phyloP scores from a whole-genome alignment of 1,139 yeast genomes.

The Pichiaceae sp. region DNA sequence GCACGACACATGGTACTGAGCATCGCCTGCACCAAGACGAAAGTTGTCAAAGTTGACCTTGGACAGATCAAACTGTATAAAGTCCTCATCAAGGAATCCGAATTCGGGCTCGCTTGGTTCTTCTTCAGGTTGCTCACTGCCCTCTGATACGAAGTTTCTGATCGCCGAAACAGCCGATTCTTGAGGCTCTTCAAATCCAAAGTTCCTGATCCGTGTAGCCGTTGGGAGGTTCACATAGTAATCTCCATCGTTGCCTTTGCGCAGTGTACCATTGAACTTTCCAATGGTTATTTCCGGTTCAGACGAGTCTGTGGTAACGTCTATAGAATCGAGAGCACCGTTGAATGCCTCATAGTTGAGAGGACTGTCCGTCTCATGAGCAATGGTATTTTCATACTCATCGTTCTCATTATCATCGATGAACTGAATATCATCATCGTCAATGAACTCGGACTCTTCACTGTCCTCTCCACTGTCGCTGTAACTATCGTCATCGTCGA shows the following conservation, averaged over 20 bases:
- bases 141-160: too few relatives aligned
- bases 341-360: slow-evolving; percentile 15
- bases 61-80: slow-evolving; percentile 44
- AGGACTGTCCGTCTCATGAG: slow-evolving; percentile 2
- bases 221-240: slow-evolving; percentile 14
- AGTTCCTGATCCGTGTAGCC: neutral
- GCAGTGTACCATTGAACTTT: slow-evolving; percentile 9
- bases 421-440: slow-evolving; percentile 5
- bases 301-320: neutral
- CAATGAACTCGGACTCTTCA: neutral
- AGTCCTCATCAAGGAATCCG: slow-evolving; percentile 61
- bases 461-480: neutral
- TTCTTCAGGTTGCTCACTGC: slow-evolving; percentile 2
- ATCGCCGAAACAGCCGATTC: neutral
- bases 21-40: slow-evolving; percentile 36
- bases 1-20: slow-evolving; percentile 42
- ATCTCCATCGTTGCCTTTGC: slow-evolving; percentile 15
- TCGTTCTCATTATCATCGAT: slow-evolving; percentile 21
- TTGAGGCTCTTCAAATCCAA: neutral
- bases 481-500: neutral
- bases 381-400: slow-evolving; percentile 2
- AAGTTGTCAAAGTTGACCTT: slow-evolving; percentile 44
- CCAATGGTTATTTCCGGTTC: slow-evolving; percentile 11
- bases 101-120: slow-evolving; percentile 38
- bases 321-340: neutral